Evolutionary conservation across 1,284 basidiomycete species (phyloP), one percentile per base, ranked within the genome.

Genomic region (Lignosus rhinocerotis): DNA sequence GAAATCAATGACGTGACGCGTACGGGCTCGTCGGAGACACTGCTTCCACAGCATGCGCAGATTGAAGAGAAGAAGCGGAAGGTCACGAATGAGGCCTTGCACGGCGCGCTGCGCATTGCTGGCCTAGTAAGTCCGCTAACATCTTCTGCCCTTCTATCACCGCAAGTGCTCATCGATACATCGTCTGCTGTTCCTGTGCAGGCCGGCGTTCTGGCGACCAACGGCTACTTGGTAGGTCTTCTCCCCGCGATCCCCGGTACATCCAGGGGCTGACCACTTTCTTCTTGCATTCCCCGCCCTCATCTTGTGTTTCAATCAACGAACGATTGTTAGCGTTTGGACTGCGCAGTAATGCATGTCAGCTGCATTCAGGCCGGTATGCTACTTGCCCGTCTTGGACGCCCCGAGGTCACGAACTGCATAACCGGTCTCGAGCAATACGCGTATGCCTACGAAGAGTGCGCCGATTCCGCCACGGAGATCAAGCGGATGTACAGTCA

Each of bases 401-500:
- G 90, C 19, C 85, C 86, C 3, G 94, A 96, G 74, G 90, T 91
- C 25, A 75, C 81, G 55, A 88, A 89, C 66, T 94, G 93, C 70
- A 87, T 96, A 65, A 84, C 81, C 9, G 95, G 90, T 6, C 79
- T 97, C 45, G 83, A 90, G 66, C 95, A 97, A 74, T 96, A 96
- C 71, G 89, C 86, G 66, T 83, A 86, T 66, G 88, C 90, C 17
- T 92, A 92, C 66, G 93, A 94, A 69, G 92, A 94, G 68, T 88
- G 91, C 48, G 90, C 86, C 55, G 90, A 92, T 33, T 84, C 90
- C 65, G 90, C 92, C 1, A 78, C 80, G 38, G 84, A 90, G 65
- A 88, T 92, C 70, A 78, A 76, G 55, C 80, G 81, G 21, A 70
- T 80, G 14, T 91, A 83, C 68, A 72, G 75, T 17, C 73, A 75